Percentiles rank a stretch among this genome's conserved stretches.
Evolutionary conservation across 2,329 filamentous ascomycete genomes (phyloP).

Genomic region (Fusarium sp.): DNA sequence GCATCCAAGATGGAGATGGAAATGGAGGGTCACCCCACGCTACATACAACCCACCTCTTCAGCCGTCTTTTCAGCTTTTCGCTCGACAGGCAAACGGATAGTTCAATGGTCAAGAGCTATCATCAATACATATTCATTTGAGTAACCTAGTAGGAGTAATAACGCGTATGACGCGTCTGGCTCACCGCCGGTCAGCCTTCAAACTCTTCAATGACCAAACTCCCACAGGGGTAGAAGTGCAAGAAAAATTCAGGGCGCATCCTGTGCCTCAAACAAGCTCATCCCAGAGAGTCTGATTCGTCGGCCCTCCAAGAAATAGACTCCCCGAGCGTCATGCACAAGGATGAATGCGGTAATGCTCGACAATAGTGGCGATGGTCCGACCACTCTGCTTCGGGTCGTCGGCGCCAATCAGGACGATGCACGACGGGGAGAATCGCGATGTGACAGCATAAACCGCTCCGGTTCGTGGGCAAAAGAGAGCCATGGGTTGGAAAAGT

Average conservation of each 20-base stretch:
- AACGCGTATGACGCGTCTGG: not conserved
- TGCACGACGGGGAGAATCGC: conserved; percentile 26
- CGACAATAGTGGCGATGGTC: conserved; percentile 36
- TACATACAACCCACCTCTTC: conserved; percentile 8
- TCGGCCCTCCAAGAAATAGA: conserved; percentile 28
- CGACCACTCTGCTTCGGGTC: conserved; percentile 40
- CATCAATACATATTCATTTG: not conserved
- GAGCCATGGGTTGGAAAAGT: conserved; percentile 3
- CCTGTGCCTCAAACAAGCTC: conserved; percentile 33
- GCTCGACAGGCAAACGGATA: too few species aligned
- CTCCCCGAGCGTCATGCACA: conserved; percentile 39
- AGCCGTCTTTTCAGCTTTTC: not conserved
- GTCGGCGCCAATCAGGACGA: conserved; percentile 37
- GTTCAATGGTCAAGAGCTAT: not conserved
- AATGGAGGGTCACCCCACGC: conserved; percentile 5
- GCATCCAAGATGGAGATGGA: conserved; percentile 6
- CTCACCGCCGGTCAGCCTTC: not conserved
- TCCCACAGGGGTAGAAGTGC: not conserved
- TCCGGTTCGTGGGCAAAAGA: not conserved
- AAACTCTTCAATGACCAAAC: not conserved
- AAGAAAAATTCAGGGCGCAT: not conserved
- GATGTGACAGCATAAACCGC: conserved; percentile 18
- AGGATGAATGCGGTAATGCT: conserved; percentile 39
- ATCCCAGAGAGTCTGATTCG: conserved; percentile 21
- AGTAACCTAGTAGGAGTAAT: rapidly evolving